phyloP scores from a whole-genome alignment of 352 stramenopile genomes.

The Globisporangium cylindrosporum region DNA sequence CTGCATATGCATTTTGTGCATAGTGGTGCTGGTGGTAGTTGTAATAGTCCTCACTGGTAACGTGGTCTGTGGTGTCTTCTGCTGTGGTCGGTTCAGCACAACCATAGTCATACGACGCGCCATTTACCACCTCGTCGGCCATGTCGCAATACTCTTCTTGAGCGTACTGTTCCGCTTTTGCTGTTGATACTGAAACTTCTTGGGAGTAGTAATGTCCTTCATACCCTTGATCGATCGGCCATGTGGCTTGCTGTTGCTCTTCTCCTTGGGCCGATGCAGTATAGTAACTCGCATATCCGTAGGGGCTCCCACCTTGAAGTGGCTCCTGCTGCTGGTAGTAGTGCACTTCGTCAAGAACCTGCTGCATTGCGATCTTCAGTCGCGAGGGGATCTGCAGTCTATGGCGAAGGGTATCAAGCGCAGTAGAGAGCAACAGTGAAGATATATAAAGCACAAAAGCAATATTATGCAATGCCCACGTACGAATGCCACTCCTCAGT shows the following conservation, averaged over 20 bases:
- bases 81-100: not conserved
- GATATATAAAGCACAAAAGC: no score
- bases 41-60: slow-evolving; percentile 1
- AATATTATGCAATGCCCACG: not conserved
- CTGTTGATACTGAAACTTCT: not conserved
- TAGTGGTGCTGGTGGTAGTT: slow-evolving; percentile 4
- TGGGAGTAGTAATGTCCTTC: slow-evolving; percentile 12
- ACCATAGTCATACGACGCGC: not conserved
- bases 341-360: slow-evolving; percentile 43
- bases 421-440: not conserved
- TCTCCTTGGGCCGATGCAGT: not conserved
- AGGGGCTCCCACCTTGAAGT: slow-evolving; percentile 3
- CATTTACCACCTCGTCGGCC: not conserved
- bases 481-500: slow-evolving; percentile 55
- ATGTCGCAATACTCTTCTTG: slow-evolving; percentile 1
- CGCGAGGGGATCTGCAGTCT: slow-evolving; percentile 53
- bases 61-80: not conserved
- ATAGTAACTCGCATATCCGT: slow-evolving; percentile 16
- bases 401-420: not conserved
- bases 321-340: slow-evolving; percentile 8
- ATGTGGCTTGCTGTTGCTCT: not conserved
- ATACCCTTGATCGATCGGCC: not conserved
- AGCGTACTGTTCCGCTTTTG: slow-evolving; percentile 4
- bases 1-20: not conserved
- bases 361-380: slow-evolving; percentile 64